Conservation (phyloP, 805 yeast genomes). For the Ogataea sp. region DNA sequence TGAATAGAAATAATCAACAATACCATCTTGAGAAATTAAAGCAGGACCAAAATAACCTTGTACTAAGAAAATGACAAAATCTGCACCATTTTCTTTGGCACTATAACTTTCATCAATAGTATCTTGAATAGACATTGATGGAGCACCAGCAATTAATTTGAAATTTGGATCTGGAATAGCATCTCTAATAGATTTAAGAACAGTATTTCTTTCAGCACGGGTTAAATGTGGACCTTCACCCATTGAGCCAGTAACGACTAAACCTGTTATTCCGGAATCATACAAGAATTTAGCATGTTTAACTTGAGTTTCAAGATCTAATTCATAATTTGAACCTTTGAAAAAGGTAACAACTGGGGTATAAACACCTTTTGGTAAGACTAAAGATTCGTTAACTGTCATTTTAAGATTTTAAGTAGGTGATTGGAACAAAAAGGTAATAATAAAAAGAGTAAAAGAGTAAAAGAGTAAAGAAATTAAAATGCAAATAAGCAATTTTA, state of each 20-base stretch:
- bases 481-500: too few relatives aligned
- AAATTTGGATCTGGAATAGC: constrained; percentile 26
- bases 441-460: not conserved
- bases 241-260: constrained; percentile 41
- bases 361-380: constrained; percentile 29
- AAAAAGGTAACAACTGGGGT: constrained; percentile 47
- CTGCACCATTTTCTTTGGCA: constrained; percentile 26
- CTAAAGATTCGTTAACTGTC: not conserved
- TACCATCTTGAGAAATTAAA: constrained; percentile 32
- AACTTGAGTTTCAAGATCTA: constrained; percentile 36
- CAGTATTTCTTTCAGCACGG: constrained; percentile 29
- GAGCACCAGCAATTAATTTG: constrained; percentile 38
- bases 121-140: constrained; percentile 33
- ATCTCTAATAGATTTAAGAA: constrained; percentile 24
- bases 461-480: not conserved
- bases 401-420: not conserved
- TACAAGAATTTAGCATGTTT: constrained; percentile 34
- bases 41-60: constrained; percentile 38
- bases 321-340: constrained; percentile 25
- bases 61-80: constrained; percentile 29
- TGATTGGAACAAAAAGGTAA: not conserved
- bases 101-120: constrained; percentile 28
- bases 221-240: constrained; percentile 45
- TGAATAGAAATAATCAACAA: constrained; percentile 31
- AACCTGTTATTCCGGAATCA: constrained; percentile 35